Conservation (phyloP, 2,329 filamentous ascomycete species). For the Pseudogymnoascus sp. region DNA sequence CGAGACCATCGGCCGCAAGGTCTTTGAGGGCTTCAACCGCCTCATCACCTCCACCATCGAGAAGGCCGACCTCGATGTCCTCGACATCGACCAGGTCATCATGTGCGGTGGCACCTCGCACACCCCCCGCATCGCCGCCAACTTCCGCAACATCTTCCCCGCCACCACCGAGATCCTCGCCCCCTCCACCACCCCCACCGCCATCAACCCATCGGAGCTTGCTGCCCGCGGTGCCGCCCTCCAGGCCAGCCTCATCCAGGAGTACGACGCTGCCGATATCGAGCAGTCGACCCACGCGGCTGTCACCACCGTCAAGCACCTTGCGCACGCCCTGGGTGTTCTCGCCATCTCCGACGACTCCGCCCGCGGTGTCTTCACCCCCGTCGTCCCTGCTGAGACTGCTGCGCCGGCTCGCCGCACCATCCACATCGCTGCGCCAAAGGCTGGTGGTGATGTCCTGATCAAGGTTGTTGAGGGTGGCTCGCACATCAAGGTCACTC, state of each 20-base stretch:
- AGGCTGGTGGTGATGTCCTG: constrained; percentile 78
- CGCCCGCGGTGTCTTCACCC: constrained; percentile 61
- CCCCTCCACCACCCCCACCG: constrained; percentile 65
- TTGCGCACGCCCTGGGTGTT: constrained; percentile 80
- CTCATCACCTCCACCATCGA: constrained; percentile 77
- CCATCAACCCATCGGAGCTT: constrained; percentile 91
- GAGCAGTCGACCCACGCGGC: constrained; percentile 93
- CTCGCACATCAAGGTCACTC: constrained; percentile 87
- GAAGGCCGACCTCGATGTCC: constrained; percentile 85
- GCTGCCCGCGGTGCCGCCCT: constrained; percentile 84
- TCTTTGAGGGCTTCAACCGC: constrained; percentile 80
- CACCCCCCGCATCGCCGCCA: constrained; percentile 83
- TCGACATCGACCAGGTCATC: constrained; percentile 92
- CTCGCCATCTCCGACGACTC: constrained; percentile 54
- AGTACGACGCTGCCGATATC: constrained; percentile 89
- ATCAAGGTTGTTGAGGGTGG: constrained; percentile 82
- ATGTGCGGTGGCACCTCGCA: constrained; percentile 87
- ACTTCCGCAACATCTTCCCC: constrained; percentile 73
- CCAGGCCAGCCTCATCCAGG: constrained; percentile 87
- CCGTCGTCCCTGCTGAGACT: constrained; percentile 77
- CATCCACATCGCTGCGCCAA: constrained; percentile 66
- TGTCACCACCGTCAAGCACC: constrained; percentile 88
- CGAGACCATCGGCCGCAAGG: constrained; percentile 78
- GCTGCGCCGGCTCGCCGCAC: constrained; percentile 82
- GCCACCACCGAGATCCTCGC: constrained; percentile 70